Evolutionary conservation across 345 rosid species (phyloP), one percentile per base, ranked within the genome.

Genomic region (Punica granatum): DNA sequence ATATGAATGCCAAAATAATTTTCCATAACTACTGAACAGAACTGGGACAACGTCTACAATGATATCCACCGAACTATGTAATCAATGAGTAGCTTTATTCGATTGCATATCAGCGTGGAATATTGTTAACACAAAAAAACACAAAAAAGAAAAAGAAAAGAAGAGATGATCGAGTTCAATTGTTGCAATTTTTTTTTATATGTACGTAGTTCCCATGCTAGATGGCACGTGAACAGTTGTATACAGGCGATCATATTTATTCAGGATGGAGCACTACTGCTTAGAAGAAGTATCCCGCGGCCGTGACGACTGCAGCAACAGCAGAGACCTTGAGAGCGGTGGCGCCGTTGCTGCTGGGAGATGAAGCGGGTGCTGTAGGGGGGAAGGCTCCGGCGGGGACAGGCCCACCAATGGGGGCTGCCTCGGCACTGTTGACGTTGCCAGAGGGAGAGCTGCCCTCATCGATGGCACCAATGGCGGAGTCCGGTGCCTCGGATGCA

Each of bases 351-450:
- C 9, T 3, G 32, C 59, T 2, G 35, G 72, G 67, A 28, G 62
- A 30, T 11, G 33, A 5, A 21, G 66, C 30, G 0, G 72, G 60
- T 46, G 67, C 42, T 0, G 21, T 54, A 6, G 72, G 33, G 15
- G 44, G 10, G 60, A 48, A 61, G 51, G 48, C 44, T 18, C 58
- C 44, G 11, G 41, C 60, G 0, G 42, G 26, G 43, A 63, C 16
- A 0, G 72, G 72, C 23, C 46, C 67, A 37, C 72, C 72, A 9
- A 63, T 32, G 0, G 72, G 43, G 30, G 61, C 72, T 9, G 59
- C 59, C 59, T 53, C 31, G 11, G 23, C 59, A 25, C 9, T 25
- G 61, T 21, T n/a, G n/a, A 4, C 53, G 23, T 18, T 3, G 18
- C 28, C 14, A 11, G 59, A 10, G 31, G 25, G 25, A 48, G 59